Percentiles rank a stretch among this genome's conserved stretches.
These are phyloP conservation scores for Pseudomassariella vexata DNA, from an alignment of 2,329 filamentous ascomycete genomes.

Conservation along the genomic window DNA sequence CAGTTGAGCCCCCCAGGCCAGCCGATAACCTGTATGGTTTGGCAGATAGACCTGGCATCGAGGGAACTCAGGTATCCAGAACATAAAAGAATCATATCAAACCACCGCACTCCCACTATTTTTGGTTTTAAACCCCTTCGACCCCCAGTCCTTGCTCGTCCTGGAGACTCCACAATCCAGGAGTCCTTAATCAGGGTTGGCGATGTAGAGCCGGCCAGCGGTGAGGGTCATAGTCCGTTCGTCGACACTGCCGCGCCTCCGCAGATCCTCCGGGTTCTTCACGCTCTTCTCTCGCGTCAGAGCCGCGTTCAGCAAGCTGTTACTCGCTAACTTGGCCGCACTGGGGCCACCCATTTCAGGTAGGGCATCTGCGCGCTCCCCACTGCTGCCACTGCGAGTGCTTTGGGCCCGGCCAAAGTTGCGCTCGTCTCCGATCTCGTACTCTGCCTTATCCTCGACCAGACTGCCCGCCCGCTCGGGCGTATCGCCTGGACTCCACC, in stretches of 20 bases:
- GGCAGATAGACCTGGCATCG: too few species aligned
- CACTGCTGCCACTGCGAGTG: slow-evolving; percentile 50
- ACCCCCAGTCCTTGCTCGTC: too few species aligned
- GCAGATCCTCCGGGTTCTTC: slow-evolving; percentile 65
- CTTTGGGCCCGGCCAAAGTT: slow-evolving; percentile 35
- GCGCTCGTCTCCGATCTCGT: slow-evolving; percentile 19
- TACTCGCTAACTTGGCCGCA: slow-evolving; percentile 48
- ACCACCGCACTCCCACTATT: too few species aligned
- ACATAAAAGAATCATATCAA: too few species aligned
- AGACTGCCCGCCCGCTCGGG: slow-evolving; percentile 50
- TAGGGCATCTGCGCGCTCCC: slow-evolving; percentile 55
- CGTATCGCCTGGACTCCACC: slow-evolving; percentile 49
- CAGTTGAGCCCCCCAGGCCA: too few species aligned
- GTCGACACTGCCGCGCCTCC: slow-evolving; percentile 74
- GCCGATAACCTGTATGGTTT: too few species aligned
- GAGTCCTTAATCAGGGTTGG: slow-evolving; percentile 64
- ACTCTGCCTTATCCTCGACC: slow-evolving; percentile 35
- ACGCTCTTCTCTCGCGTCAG: slow-evolving; percentile 60
- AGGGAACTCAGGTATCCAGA: too few species aligned
- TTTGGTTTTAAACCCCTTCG: too few species aligned
- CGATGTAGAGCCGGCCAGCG: slow-evolving; percentile 71
- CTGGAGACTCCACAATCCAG: too few species aligned
- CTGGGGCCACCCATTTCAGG: slow-evolving; percentile 41
- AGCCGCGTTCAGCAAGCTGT: slow-evolving; percentile 51
- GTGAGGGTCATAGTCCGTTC: slow-evolving; percentile 74